Evolutionary conservation across 257 asterid genomes (phyloP).

Genomic region (Nicotiana noctiflora): DNA sequence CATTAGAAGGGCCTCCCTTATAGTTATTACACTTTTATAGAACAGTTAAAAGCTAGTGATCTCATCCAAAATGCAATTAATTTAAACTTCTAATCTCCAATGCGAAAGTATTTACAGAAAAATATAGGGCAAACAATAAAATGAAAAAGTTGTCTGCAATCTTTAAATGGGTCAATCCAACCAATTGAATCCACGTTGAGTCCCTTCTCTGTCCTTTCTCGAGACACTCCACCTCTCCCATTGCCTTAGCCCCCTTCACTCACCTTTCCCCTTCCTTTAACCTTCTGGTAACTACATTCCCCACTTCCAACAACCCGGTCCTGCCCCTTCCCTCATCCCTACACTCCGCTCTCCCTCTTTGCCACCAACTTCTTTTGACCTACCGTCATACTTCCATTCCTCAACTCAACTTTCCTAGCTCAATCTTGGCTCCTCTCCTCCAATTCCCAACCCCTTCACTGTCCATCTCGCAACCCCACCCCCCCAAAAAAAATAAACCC

Average conservation of each 20-base stretch:
- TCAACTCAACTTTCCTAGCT: too few species aligned
- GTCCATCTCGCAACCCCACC: too few species aligned
- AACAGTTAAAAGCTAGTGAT: neutral
- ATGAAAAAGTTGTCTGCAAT: neutral
- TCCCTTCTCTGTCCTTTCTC: too few species aligned
- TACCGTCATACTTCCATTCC: too few species aligned
- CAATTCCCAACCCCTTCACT: too few species aligned
- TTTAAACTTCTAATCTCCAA: neutral
- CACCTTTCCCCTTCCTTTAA: neutral
- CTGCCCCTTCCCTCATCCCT: too few species aligned
- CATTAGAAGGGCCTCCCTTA: neutral
- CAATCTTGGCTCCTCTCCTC: too few species aligned
- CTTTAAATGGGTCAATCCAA: neutral
- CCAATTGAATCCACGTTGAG: neutral
- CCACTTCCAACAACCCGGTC: too few species aligned
- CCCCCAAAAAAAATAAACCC: too few species aligned
- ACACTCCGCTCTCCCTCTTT: too few species aligned
- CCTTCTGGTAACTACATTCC: too few species aligned
- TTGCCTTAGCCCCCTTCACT: neutral
- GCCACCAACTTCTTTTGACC: too few species aligned
- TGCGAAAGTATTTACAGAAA: neutral
- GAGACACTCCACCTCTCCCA: neutral
- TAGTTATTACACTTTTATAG: neutral
- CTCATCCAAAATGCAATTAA: neutral
- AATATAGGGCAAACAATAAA: neutral